Conservation (phyloP, 148 eudicot genomes). For the Camellia japonica region DNA sequence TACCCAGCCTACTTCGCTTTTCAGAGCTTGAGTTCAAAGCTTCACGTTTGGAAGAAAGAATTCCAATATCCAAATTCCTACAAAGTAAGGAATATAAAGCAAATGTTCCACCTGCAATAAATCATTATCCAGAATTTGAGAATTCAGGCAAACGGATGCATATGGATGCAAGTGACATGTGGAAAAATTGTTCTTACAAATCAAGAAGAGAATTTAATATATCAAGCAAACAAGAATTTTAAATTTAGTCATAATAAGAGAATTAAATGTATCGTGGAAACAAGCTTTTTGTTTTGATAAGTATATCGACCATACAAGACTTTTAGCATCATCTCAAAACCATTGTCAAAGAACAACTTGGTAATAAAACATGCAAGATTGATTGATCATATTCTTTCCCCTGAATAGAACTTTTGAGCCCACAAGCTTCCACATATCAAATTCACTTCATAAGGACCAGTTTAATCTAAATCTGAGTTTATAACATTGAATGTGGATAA, state of each 20-base stretch:
- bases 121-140: conserved; percentile 8
- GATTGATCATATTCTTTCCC: neutral
- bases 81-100: conserved; percentile 67
- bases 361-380: neutral
- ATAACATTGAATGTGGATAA: too few species aligned
- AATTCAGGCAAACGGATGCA: neutral
- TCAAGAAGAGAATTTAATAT: neutral
- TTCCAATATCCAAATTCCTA: conserved; percentile 54
- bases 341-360: neutral
- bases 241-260: neutral
- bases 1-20: conserved; percentile 45
- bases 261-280: too few species aligned
- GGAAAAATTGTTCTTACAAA: neutral
- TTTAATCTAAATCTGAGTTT: neutral
- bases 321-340: neutral
- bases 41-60: conserved; percentile 33
- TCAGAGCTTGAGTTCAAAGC: conserved; percentile 18
- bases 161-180: neutral
- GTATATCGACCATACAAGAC: neutral
- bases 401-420: neutral
- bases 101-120: conserved; percentile 66
- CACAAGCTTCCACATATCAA: neutral
- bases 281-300: too few species aligned
- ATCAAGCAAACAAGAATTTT: too few species aligned
- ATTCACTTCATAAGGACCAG: neutral